Evolutionary conservation across 2,329 filamentous ascomycete species (phyloP).

Genomic region (Talaromyces funiculosus): DNA sequence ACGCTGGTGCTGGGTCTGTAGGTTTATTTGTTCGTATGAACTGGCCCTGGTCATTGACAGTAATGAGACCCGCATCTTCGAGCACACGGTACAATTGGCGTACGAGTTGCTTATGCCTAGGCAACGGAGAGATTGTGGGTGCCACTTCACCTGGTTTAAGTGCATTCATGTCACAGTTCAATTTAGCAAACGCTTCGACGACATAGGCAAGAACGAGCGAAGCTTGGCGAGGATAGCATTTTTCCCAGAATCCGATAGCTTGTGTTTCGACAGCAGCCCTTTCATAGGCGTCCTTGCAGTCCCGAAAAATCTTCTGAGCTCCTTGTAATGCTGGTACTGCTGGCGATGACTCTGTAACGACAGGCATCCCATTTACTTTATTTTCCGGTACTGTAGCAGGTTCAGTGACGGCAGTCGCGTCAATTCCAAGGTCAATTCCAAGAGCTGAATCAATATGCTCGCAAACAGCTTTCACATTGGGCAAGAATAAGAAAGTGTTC

Average conservation of each 20-base stretch:
- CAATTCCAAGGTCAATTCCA: neutral
- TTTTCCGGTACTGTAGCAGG: neutral
- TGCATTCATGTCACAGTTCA: constrained; percentile 6
- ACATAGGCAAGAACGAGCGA: constrained; percentile 7
- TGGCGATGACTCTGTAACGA: neutral
- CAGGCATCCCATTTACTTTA: neutral
- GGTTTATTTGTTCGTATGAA: neutral
- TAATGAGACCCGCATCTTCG: constrained; percentile 25
- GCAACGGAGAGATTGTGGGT: neutral
- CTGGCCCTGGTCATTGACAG: constrained; percentile 20
- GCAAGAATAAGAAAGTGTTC: constrained; percentile 9
- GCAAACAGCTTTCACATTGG: constrained; percentile 1
- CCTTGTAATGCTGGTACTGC: constrained; percentile 2
- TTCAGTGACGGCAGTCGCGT: neutral
- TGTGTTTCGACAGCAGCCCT: constrained; percentile 1
- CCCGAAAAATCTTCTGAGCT: constrained; percentile 4
- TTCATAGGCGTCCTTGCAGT: constrained; percentile 5
- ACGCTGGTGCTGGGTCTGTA: neutral
- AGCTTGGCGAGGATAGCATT: constrained; percentile 7
- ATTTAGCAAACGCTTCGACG: constrained; percentile 6
- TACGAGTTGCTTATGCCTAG: constrained; percentile 26
- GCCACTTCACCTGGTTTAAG: neutral
- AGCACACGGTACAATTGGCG: constrained; percentile 32
- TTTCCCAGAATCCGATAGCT: constrained; percentile 7
- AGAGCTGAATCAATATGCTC: constrained; percentile 5